Conservation (phyloP, 768 basidiomycete species). For the Psilocybe subaeruginosa region DNA sequence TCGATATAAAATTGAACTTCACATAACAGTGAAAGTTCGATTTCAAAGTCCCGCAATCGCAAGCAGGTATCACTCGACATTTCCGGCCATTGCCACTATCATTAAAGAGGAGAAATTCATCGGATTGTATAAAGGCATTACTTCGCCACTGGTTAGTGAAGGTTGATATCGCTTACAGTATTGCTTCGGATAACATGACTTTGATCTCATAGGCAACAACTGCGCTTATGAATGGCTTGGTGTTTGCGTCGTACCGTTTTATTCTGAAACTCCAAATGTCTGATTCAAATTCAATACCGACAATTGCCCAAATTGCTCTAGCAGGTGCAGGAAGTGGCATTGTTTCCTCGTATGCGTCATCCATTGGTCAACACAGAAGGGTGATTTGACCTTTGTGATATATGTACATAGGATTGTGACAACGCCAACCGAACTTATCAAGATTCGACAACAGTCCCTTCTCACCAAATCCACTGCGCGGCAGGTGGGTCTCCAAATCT, state of each 20-base stretch:
- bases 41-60: slow-evolving; percentile 69
- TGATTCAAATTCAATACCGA: slow-evolving; percentile 50
- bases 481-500: slow-evolving; percentile 58
- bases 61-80: slow-evolving; percentile 60
- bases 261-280: slow-evolving; percentile 71
- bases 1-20: not conserved
- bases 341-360: slow-evolving; percentile 66
- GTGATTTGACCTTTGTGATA: not conserved
- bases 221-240: slow-evolving; percentile 82
- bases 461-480: slow-evolving; percentile 49
- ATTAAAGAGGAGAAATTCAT: slow-evolving; percentile 67
- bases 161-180: not conserved
- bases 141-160: slow-evolving; percentile 72
- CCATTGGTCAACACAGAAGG: not conserved
- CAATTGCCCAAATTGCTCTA: slow-evolving; percentile 70
- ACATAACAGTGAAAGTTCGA: slow-evolving; percentile 71
- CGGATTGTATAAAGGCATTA: slow-evolving; percentile 77
- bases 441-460: slow-evolving; percentile 78
- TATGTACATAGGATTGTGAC: slow-evolving; percentile 59
- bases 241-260: slow-evolving; percentile 85
- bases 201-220: slow-evolving; percentile 52
- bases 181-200: not conserved
- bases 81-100: slow-evolving; percentile 70
- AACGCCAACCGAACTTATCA: slow-evolving; percentile 85
- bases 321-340: slow-evolving; percentile 85